Evolutionary conservation across 768 basidiomycete species (phyloP).

Genomic region (Tricholoma bakamatsutake): DNA sequence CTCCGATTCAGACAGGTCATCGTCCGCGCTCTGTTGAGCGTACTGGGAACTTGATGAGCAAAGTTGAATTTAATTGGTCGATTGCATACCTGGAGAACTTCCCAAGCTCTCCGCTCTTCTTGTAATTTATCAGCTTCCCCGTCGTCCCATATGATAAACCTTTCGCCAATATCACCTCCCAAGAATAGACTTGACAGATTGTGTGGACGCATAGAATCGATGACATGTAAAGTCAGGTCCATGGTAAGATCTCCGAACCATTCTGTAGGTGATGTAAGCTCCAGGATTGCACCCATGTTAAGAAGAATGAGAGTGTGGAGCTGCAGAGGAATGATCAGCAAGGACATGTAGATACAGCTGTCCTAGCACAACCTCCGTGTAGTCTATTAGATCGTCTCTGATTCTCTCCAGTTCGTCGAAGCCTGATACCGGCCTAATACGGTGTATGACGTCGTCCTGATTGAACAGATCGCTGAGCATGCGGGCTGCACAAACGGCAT

Average conservation of each 20-base stretch:
- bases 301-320: slow-evolving; percentile 86
- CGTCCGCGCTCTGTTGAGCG: slow-evolving; percentile 67
- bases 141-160: slow-evolving; percentile 91
- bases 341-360: background rate
- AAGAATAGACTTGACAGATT: slow-evolving; percentile 85
- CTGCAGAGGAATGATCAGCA: slow-evolving; percentile 28
- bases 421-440: slow-evolving; percentile 85
- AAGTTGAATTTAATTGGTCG: background rate
- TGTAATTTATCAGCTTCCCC: slow-evolving; percentile 67
- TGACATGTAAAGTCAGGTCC: slow-evolving; percentile 76
- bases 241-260: slow-evolving; percentile 73
- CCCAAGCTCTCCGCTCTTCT: slow-evolving; percentile 78
- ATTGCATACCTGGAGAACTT: slow-evolving; percentile 51
- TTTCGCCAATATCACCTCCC: slow-evolving; percentile 56
- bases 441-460: slow-evolving; percentile 91
- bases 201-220: slow-evolving; percentile 90
- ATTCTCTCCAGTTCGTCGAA: slow-evolving; percentile 67
- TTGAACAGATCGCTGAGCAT: slow-evolving; percentile 88
- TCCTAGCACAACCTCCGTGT: slow-evolving; percentile 52
- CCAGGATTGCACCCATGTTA: slow-evolving; percentile 87
- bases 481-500: slow-evolving; percentile 84
- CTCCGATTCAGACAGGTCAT: slow-evolving; percentile 31
- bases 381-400: slow-evolving; percentile 57
- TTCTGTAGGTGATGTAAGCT: slow-evolving; percentile 57
- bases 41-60: slow-evolving; percentile 41